A percentile compares a stretch with the other conserved stretches of the same genome.
phyloP scores from a whole-genome alignment of 495 filamentous ascomycete genomes.

The Trichoderma parareesei region DNA sequence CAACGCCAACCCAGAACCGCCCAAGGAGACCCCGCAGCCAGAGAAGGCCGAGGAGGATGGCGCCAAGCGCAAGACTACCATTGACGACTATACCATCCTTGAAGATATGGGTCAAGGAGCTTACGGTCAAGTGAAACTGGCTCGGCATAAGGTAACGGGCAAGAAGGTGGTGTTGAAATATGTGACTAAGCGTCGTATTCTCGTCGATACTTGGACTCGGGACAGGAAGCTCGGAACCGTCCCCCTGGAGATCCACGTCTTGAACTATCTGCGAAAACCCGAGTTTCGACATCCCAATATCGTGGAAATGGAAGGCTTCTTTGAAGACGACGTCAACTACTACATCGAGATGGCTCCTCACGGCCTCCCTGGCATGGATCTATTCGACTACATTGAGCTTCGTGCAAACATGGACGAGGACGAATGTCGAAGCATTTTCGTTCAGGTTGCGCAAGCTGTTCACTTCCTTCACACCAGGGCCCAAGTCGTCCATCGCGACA shows the following conservation, averaged over 20 bases:
- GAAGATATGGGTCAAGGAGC: conserved; percentile 99
- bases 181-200: conserved; percentile 91
- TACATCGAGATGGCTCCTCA: conserved; percentile 99
- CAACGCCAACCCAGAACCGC: conserved; percentile 20
- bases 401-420: conserved; percentile 92
- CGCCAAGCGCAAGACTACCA: conserved; percentile 60
- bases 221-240: conserved; percentile 94
- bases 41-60: conserved; percentile 18
- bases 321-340: conserved; percentile 96
- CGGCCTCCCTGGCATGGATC: conserved; percentile 93
- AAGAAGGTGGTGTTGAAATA: conserved; percentile 95
- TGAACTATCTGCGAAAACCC: conserved; percentile 86
- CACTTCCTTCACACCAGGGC: conserved; percentile 89
- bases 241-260: conserved; percentile 92
- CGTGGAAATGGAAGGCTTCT: conserved; percentile 97
- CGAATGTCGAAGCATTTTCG: conserved; percentile 91
- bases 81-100: conserved; percentile 83
- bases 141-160: conserved; percentile 71
- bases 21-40: conserved; percentile 25
- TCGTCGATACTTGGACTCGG: conserved; percentile 97
- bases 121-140: conserved; percentile 95
- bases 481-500: conserved; percentile 89
- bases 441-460: conserved; percentile 81
- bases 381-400: conserved; percentile 98
- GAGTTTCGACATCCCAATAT: conserved; percentile 90